Evolutionary conservation across 495 filamentous ascomycete genomes (phyloP).

Genomic region (Chaetomium tenue): DNA sequence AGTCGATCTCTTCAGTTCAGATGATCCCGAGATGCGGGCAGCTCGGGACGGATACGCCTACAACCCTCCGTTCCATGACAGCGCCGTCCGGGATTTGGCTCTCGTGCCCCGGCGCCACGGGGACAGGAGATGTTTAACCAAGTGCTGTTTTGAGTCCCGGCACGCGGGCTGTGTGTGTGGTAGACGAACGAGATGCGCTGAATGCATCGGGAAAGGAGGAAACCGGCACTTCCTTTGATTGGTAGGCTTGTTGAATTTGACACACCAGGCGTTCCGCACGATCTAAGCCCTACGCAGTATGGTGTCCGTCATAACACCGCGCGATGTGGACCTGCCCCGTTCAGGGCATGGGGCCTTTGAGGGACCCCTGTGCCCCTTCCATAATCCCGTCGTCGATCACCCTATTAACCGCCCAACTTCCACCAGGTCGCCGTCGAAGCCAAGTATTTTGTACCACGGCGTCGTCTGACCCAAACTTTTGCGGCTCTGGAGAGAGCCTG

Average conservation of each 20-base stretch:
- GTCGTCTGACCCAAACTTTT: slow-evolving; percentile 27
- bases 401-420: slow-evolving; percentile 35
- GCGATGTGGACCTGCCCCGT: neutral
- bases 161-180: no score
- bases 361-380: neutral
- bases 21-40: neutral
- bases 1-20: neutral
- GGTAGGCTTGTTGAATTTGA: slow-evolving; percentile 32
- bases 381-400: slow-evolving; percentile 34
- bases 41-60: neutral
- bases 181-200: neutral
- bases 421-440: slow-evolving; percentile 17
- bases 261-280: slow-evolving; percentile 40
- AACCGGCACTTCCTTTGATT: slow-evolving; percentile 13
- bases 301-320: neutral
- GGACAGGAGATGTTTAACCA: neutral
- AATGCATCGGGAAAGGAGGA: neutral
- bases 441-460: slow-evolving; percentile 2
- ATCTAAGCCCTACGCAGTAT: slow-evolving; percentile 28
- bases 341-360: neutral
- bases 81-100: neutral
- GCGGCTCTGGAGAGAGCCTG: slow-evolving; percentile 21
- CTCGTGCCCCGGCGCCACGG: neutral
- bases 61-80: neutral
- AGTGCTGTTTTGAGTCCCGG: neutral